phyloP scores from a whole-genome alignment of 768 basidiomycete genomes.

The button mushroom (Agaricus bisporus) region DNA sequence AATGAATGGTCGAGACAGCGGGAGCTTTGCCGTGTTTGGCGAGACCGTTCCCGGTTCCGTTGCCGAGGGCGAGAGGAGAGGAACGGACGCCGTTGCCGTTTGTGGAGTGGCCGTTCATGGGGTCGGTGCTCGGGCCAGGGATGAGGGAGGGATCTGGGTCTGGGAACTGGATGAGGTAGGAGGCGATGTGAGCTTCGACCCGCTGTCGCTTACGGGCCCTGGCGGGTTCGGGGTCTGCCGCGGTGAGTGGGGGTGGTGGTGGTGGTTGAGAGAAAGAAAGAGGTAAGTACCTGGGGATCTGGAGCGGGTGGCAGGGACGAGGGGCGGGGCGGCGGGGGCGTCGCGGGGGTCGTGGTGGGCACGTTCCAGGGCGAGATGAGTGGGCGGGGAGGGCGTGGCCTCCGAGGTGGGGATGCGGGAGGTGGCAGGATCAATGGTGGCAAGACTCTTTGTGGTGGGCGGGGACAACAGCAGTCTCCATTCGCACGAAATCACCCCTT shows the following conservation, averaged over 20 bases:
- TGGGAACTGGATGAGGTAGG: conserved; percentile 40
- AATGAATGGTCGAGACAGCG: conserved; percentile 52
- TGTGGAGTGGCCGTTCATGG: conserved; percentile 29
- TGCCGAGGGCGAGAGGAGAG: conserved; percentile 11
- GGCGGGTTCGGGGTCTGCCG: conserved; percentile 43
- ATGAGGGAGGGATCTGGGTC: conserved; percentile 44
- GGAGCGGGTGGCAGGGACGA: conserved; percentile 57
- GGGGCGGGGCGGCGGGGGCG: conserved; percentile 40
- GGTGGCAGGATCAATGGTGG: conserved; percentile 66
- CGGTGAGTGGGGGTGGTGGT: conserved; percentile 10
- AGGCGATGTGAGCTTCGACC: conserved; percentile 33
- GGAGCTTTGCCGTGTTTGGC: conserved; percentile 38
- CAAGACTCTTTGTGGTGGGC: conserved; percentile 14
- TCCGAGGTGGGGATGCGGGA: conserved; percentile 52
- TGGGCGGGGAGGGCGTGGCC: conserved; percentile 36
- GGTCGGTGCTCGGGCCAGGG: conserved; percentile 43
- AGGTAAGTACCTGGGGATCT: conserved; percentile 26
- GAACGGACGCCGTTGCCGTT: conserved; percentile 24
- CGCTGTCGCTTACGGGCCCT: conserved; percentile 71
- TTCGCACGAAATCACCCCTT: conserved; percentile 17
- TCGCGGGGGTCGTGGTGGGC: conserved; percentile 32
- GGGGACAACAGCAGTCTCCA: conserved; percentile 9
- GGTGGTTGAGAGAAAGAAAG: conserved; percentile 10
- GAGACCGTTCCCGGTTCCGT: conserved; percentile 54
- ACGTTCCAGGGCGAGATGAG: conserved; percentile 41